phyloP scores from a whole-genome alignment of 768 basidiomycete genomes.

The Kwoniella mangroviensis region DNA sequence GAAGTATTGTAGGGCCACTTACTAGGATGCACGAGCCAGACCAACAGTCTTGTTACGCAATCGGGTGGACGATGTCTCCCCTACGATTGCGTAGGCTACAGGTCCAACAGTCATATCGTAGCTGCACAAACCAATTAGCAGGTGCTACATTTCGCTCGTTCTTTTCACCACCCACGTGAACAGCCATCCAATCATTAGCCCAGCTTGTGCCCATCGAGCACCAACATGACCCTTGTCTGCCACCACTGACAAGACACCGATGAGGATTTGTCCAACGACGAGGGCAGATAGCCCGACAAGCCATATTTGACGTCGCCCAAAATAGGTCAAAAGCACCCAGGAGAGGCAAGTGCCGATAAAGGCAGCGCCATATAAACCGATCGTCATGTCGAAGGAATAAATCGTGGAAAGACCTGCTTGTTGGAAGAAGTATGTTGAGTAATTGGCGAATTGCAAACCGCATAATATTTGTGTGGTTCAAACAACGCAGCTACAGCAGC shows the following conservation, averaged over 20 bases:
- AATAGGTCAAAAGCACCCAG: constrained; percentile 40
- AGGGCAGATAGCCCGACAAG: constrained; percentile 26
- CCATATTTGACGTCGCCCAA: constrained; percentile 51
- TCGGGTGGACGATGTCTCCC: constrained; percentile 45
- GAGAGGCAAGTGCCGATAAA: constrained; percentile 45
- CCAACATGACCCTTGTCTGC: constrained; percentile 32
- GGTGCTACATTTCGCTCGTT: background rate
- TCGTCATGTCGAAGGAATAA: constrained; percentile 33
- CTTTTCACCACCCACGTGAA: constrained; percentile 14
- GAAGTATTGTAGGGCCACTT: background rate
- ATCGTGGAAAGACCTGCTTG: constrained; percentile 41
- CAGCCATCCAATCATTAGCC: constrained; percentile 32
- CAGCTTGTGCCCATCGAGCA: constrained; percentile 29
- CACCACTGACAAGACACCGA: constrained; percentile 32
- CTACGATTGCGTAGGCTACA: constrained; percentile 44
- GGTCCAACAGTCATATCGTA: constrained; percentile 50
- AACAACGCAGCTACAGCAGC: constrained; percentile 31
- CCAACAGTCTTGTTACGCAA: constrained; percentile 51
- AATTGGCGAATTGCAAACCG: constrained; percentile 24
- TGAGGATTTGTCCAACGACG: constrained; percentile 26
- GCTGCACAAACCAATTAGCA: constrained; percentile 25
- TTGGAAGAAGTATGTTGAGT: constrained; percentile 38
- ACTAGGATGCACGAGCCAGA: constrained; percentile 37
- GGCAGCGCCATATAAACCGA: constrained; percentile 34
- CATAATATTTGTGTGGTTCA: constrained; percentile 27